Conservation (phyloP, 345 rosid species). For the Adansonia digitata region DNA sequence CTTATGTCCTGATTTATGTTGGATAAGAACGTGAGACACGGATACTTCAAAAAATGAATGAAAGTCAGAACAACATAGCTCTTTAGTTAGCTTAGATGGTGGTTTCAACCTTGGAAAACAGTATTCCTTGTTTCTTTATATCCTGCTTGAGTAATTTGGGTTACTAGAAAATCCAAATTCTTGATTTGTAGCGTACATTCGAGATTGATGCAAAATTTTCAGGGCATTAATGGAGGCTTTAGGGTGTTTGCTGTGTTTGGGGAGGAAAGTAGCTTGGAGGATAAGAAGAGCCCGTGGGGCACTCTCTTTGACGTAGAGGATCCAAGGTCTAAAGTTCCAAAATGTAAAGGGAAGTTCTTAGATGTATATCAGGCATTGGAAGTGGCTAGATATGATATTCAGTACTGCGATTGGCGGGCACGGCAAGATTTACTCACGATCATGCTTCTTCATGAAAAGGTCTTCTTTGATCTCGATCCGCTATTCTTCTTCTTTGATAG, state of each 20-base stretch:
- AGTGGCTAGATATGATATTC: constrained; percentile 90
- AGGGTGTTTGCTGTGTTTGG: constrained; percentile 74
- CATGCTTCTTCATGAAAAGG: constrained; percentile 96
- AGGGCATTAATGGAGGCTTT: constrained; percentile 62
- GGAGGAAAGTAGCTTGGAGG: constrained; percentile 56
- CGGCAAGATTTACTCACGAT: constrained; percentile 92
- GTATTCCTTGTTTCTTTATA: background rate
- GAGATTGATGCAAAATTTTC: constrained; percentile 21
- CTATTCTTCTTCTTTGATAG: constrained; percentile 1
- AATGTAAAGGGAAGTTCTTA: constrained; percentile 73
- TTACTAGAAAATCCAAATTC: background rate
- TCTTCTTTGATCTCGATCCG: constrained; percentile 5
- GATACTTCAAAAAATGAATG: too few relatives aligned
- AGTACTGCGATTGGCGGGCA: constrained; percentile 94
- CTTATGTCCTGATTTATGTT: too few relatives aligned
- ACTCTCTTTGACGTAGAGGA: constrained; percentile 85
- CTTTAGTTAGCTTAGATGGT: background rate
- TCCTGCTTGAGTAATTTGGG: background rate
- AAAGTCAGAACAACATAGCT: too few relatives aligned
- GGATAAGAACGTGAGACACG: too few relatives aligned
- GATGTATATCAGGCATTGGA: constrained; percentile 90
- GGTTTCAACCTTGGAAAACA: background rate
- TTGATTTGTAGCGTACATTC: background rate
- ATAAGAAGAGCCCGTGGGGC: constrained; percentile 79
- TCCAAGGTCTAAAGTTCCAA: constrained; percentile 85